A percentile compares a stretch with the other conserved stretches of the same genome.
These are phyloP conservation scores for Cladophialophora immunda DNA, from an alignment of 2,329 filamentous ascomycete genomes.

Conservation along the genomic window DNA sequence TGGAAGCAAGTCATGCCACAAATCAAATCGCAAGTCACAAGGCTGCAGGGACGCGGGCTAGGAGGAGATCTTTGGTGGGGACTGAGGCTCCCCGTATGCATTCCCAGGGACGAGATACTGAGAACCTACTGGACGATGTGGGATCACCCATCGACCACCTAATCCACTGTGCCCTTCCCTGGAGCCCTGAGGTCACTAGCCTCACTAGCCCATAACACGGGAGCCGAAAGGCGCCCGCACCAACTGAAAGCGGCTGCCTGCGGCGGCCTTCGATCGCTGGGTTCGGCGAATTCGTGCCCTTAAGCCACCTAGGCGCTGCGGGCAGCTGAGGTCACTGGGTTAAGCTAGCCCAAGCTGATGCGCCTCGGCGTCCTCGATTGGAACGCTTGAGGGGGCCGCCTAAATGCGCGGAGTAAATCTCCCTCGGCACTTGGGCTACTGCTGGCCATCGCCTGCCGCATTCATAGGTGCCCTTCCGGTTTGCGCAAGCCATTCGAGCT, in stretches of 20 bases:
- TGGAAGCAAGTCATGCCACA: background rate
- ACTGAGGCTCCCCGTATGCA: background rate
- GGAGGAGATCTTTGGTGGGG: slow-evolving; percentile 7
- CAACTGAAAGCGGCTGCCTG: slow-evolving; percentile 10
- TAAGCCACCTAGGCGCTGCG: background rate
- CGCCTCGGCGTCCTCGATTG: background rate
- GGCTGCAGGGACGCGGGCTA: slow-evolving; percentile 9
- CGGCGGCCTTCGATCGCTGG: background rate
- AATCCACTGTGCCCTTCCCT: too few species aligned
- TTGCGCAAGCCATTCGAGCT: slow-evolving; percentile 5
- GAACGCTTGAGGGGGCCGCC: background rate
- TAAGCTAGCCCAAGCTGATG: background rate
- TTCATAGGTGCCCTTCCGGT: background rate
- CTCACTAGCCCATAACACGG: background rate
- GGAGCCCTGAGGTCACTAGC: background rate
- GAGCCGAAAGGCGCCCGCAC: slow-evolving; percentile 3
- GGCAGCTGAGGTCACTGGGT: background rate
- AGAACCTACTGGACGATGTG: too few species aligned
- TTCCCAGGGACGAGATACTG: too few species aligned
- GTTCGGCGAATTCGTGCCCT: background rate
- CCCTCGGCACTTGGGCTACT: background rate
- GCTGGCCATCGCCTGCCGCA: slow-evolving; percentile 3
- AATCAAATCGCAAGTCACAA: slow-evolving; percentile 9
- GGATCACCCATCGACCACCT: too few species aligned
- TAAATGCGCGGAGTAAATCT: background rate